A percentile compares a stretch with the other conserved stretches of the same genome.
Conservation (phyloP, 1,284 basidiomycete genomes). For the Microbotryum silenes-acaulis region DNA sequence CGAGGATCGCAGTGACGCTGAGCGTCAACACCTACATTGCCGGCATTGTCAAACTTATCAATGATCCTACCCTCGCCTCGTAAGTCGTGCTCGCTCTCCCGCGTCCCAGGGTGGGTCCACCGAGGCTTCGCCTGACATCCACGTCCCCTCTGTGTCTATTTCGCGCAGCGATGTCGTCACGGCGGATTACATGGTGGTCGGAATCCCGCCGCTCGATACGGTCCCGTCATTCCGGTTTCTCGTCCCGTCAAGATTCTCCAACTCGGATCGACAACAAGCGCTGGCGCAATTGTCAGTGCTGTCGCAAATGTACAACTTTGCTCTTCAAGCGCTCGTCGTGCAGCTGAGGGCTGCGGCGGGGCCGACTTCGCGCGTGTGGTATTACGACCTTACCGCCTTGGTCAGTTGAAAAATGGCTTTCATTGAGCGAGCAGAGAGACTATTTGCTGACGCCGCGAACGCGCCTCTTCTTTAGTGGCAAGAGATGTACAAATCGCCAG, state of each 20-base stretch:
- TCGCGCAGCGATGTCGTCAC: background rate
- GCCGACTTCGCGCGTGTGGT: conserved; percentile 2
- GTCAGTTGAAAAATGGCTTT: background rate
- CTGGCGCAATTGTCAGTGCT: conserved; percentile 17
- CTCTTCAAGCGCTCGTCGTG: too few species aligned
- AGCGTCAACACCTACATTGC: too few species aligned
- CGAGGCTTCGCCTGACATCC: too few species aligned
- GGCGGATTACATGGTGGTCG: conserved; percentile 22
- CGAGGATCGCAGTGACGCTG: too few species aligned
- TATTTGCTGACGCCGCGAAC: too few species aligned
- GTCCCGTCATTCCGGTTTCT: conserved; percentile 14
- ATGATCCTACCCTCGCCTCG: too few species aligned
- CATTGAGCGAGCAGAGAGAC: too few species aligned
- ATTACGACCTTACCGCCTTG: conserved; percentile 19
- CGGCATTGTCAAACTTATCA: too few species aligned
- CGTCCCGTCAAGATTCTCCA: conserved; percentile 6
- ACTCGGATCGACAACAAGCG: background rate
- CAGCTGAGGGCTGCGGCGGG: too few species aligned
- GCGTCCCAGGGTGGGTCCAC: too few species aligned
- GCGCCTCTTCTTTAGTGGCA: conserved; percentile 9
- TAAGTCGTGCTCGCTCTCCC: too few species aligned
- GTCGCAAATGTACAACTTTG: conserved; percentile 20
- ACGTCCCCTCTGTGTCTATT: too few species aligned
- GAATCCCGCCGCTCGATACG: conserved; percentile 25
- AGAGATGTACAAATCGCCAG: conserved; percentile 8